Conservation (phyloP, 2,329 filamentous ascomycete genomes). For the Hypoxylon sp. region DNA sequence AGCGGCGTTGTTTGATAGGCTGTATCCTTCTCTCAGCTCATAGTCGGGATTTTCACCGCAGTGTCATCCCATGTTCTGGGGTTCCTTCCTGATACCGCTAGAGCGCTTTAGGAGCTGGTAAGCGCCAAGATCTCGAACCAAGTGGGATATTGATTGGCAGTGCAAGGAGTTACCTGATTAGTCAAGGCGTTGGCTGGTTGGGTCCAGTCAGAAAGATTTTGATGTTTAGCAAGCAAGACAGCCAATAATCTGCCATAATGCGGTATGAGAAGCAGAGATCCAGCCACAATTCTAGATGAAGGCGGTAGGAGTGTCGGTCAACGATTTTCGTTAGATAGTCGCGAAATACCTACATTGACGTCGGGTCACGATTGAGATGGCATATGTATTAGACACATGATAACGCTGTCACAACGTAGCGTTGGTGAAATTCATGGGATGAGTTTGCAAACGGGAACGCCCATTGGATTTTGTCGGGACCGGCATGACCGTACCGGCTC, state of each 20-base stretch:
- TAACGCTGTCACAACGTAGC: constrained; percentile 10
- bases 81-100: constrained; percentile 44
- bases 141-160: constrained; percentile 22
- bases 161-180: constrained; percentile 33
- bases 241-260: constrained; percentile 25
- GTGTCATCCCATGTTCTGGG: constrained; percentile 6
- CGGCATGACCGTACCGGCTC: constrained; percentile 45
- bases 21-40: constrained; percentile 30
- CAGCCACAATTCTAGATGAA: constrained; percentile 31
- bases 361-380: constrained; percentile 12
- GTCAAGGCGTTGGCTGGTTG: constrained; percentile 29
- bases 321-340: constrained; percentile 19
- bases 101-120: constrained; percentile 33
- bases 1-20: constrained; percentile 27
- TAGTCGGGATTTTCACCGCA: constrained; percentile 15
- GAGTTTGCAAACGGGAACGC: constrained; percentile 25
- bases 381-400: constrained; percentile 4
- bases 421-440: constrained; percentile 12
- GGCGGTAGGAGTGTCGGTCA: constrained; percentile 31
- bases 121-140: constrained; percentile 39
- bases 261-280: constrained; percentile 14
- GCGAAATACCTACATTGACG: background rate
- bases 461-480: constrained; percentile 34
- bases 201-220: constrained; percentile 26
- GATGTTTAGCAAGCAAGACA: constrained; percentile 5